Percentiles rank a stretch among this genome's conserved stretches.
Conservation (phyloP, 495 filamentous ascomycete genomes). For the Pyrenopolyporus hunteri region DNA sequence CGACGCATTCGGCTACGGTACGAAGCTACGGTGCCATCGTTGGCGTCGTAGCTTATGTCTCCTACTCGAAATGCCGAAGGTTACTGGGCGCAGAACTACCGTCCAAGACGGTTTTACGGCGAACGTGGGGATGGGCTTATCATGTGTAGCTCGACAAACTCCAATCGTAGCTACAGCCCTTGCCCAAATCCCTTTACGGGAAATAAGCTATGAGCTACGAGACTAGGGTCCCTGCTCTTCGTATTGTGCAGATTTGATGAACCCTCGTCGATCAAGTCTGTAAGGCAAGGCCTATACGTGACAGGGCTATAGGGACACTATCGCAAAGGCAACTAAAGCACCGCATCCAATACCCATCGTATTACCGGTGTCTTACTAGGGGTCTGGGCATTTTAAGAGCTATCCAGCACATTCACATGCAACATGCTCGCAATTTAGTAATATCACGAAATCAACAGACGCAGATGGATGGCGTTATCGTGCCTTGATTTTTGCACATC, state of each 20-base stretch:
- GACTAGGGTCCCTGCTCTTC: slow-evolving; percentile 25
- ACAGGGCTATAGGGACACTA: slow-evolving; percentile 24
- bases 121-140: slow-evolving; percentile 27
- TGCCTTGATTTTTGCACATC: slow-evolving; percentile 5
- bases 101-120: slow-evolving; percentile 8
- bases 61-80: slow-evolving; percentile 5
- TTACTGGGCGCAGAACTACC: slow-evolving; percentile 15
- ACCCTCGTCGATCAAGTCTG: slow-evolving; percentile 33
- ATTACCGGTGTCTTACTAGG: slow-evolving; percentile 7
- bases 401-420: not conserved
- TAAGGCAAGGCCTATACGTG: slow-evolving; percentile 19
- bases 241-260: slow-evolving; percentile 35
- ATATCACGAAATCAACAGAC: slow-evolving; percentile 3
- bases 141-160: slow-evolving; percentile 20
- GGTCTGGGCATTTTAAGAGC: slow-evolving; percentile 3
- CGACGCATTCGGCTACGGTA: not conserved
- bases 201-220: slow-evolving; percentile 12
- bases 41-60: slow-evolving; percentile 3
- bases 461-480: slow-evolving; percentile 9
- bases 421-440: not conserved
- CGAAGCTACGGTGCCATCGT: slow-evolving; percentile 1
- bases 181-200: slow-evolving; percentile 23
- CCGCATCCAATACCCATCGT: slow-evolving; percentile 7
- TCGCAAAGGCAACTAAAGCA: slow-evolving; percentile 9
- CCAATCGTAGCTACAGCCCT: slow-evolving; percentile 22